Base-by-base conservation (phyloP, 352 stramenopile genomes). In the Globisporangium nodosum region DNA sequence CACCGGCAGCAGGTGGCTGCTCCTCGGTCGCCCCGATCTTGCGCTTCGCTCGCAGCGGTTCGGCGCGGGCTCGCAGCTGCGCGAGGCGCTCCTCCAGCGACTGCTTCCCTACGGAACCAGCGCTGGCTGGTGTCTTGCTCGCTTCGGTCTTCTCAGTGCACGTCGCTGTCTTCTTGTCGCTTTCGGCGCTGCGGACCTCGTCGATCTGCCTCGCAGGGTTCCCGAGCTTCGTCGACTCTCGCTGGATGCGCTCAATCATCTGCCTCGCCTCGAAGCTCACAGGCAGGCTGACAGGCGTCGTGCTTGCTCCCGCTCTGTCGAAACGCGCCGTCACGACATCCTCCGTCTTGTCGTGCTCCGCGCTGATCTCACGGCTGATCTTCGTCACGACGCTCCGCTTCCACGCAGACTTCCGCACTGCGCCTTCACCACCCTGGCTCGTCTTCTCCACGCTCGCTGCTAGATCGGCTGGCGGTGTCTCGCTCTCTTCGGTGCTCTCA, bases 151-250 rank as follows among this genome's bases (percentile, higher is more conserved):
- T 43, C 11, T 12, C 42, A 9, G 16, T 47, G 50, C n/a, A 31
- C 9, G 31, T 16, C 30, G 7, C 49, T 7, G 11, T 27, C 13
- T 30, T 72, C 54, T 76, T 78, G 49, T 88, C 76, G 57, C 82
- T 80, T 43, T 89, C 70, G 18, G 63, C 60, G 21, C 72, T 7
- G 7, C 16, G 74, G 15, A 89, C 63, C 51, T 57, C 70, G 0
- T 59, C 60, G 49, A 87, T 83, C 33, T 87, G 76, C 3, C 71
- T 62, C 43, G 70, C 65, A 0, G 87, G 61, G 27, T 72, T 59
- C 43, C 63, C 80, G 47, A 78, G 66, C 16, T 55, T 48, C 1
- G 52, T 56, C 30, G 82, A 58, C n/a, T 76, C 69, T n/a, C 74
- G 69, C 63, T 86, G 72, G 18, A 64, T 64, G 35, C 56, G 54